Base-by-base conservation (phyloP, 2,329 filamentous ascomycete genomes). In the Chrysosporium queenslandicum region DNA sequence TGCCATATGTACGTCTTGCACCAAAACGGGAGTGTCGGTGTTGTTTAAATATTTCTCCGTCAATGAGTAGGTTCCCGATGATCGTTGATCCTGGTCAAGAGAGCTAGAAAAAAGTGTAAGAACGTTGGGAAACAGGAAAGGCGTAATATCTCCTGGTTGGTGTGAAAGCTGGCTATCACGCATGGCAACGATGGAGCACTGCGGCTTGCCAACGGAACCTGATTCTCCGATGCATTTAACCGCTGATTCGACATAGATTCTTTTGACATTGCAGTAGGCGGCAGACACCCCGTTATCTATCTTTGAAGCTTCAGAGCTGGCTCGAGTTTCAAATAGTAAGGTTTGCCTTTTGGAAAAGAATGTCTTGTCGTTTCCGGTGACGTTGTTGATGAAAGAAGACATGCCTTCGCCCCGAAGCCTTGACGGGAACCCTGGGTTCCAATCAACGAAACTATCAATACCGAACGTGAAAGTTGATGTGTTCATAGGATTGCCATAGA, bases 241-340 rank as follows among this genome's bases (percentile, higher is more conserved):
- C 4, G 37, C 27, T 4, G 53, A 52, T 45, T 55, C 50, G 12
- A 55, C 53, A 32, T 49, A 55, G n/a, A n/a, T n/a, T n/a, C n/a
- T n/a, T n/a, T n/a, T n/a, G n/a, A n/a, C n/a, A n/a, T n/a, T n/a
- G n/a, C n/a, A n/a, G n/a, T n/a, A n/a, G n/a, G n/a, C n/a, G n/a
- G n/a, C n/a, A n/a, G n/a, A n/a, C n/a, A n/a, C n/a, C n/a, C n/a
- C n/a, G n/a, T n/a, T n/a, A n/a, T n/a, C n/a, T n/a, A n/a, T n/a
- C n/a, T n/a, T n/a, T n/a, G n/a, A n/a, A n/a, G n/a, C n/a, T n/a
- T n/a, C n/a, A n/a, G n/a, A n/a, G n/a, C n/a, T n/a, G n/a, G n/a
- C n/a, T n/a, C n/a, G n/a, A n/a, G n/a, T n/a, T n/a, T n/a, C n/a
- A n/a, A n/a, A n/a, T n/a, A n/a, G n/a, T 27, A 55, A 27, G 9